phyloP scores from a whole-genome alignment of 2,329 filamentous ascomycete genomes.

The Exophiala bonariae region DNA sequence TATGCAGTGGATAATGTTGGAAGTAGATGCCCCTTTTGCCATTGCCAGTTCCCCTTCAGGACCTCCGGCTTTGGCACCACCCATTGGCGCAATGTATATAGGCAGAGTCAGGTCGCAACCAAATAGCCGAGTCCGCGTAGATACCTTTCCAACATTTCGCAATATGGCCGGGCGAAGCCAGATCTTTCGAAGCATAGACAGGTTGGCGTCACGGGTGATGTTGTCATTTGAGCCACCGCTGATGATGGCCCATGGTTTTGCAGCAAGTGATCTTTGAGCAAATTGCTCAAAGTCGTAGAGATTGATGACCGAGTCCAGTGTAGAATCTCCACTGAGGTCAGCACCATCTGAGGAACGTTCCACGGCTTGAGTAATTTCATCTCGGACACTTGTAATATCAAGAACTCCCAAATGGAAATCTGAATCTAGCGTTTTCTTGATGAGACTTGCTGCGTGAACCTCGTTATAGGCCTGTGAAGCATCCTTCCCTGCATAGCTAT shows the following conservation, averaged over 20 bases:
- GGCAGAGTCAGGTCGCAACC: slow-evolving; percentile 13
- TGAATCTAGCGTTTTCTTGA: slow-evolving; percentile 40
- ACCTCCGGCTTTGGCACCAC: slow-evolving; percentile 45
- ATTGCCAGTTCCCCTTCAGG: slow-evolving; percentile 44
- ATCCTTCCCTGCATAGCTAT: slow-evolving; percentile 76
- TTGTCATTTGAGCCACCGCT: slow-evolving; percentile 18
- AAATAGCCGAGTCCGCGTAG: slow-evolving; percentile 32
- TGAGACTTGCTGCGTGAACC: slow-evolving; percentile 12
- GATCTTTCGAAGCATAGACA: slow-evolving; percentile 38
- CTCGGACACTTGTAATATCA: slow-evolving; percentile 47
- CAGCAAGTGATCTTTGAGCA: slow-evolving; percentile 6
- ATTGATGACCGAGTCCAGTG: slow-evolving; percentile 8
- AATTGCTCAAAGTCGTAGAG: slow-evolving; percentile 9
- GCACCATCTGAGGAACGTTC: slow-evolving; percentile 27
- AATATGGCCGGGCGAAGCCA: slow-evolving; percentile 48
- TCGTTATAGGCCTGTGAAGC: slow-evolving; percentile 42
- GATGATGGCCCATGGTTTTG: slow-evolving; percentile 31
- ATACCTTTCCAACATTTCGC: slow-evolving; percentile 38
- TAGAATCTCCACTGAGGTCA: slow-evolving; percentile 13
- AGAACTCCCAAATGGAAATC: slow-evolving; percentile 49
- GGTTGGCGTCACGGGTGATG: slow-evolving; percentile 8
- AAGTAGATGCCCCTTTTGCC: slow-evolving; percentile 25
- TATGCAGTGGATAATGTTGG: slow-evolving; percentile 36
- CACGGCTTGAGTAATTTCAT: no score
- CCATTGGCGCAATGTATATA: slow-evolving; percentile 19